A percentile compares a stretch with the other conserved stretches of the same genome.
Conservation (phyloP, 1,284 basidiomycete species). For the Phellopilus nigrolimitatus region DNA sequence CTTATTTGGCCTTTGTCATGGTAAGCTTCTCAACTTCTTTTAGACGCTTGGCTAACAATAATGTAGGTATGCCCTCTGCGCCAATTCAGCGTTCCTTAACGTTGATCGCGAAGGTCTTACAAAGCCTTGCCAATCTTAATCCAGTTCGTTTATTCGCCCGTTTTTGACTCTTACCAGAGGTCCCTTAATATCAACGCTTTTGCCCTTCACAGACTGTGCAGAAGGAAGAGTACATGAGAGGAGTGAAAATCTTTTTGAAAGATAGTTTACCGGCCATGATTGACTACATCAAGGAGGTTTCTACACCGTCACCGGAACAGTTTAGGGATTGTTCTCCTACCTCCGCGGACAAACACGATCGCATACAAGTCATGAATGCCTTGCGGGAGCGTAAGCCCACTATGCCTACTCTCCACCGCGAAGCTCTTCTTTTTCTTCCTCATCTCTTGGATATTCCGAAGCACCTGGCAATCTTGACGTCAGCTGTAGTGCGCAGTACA, state of each 20-base stretch:
- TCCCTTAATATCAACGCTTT: conserved; percentile 2
- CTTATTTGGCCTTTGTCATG: conserved; percentile 67
- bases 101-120: conserved; percentile 73
- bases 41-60: conserved; percentile 37
- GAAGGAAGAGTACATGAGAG: conserved; percentile 71
- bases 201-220: conserved; percentile 43
- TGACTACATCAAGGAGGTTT: conserved; percentile 68
- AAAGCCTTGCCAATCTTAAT: conserved; percentile 76
- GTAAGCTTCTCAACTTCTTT: conserved; percentile 46
- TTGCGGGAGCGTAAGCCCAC: conserved; percentile 48
- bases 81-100: conserved; percentile 71
- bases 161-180: conserved; percentile 6
- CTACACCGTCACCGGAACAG: conserved; percentile 45
- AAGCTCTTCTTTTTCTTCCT: conserved; percentile 65
- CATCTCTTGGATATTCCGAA: conserved; percentile 66
- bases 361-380: conserved; percentile 47
- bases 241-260: conserved; percentile 60
- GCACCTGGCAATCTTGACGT: conserved; percentile 66
- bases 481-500: conserved; percentile 63
- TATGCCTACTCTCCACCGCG: conserved; percentile 55
- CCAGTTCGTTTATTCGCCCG: conserved; percentile 40
- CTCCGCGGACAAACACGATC: conserved; percentile 43
- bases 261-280: conserved; percentile 62
- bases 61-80: conserved; percentile 55
- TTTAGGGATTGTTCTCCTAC: conserved; percentile 27